These are phyloP conservation scores for Austropuccinia psidii DNA, from an alignment of 1,284 basidiomycete genomes.

Conservation along the genomic window DNA sequence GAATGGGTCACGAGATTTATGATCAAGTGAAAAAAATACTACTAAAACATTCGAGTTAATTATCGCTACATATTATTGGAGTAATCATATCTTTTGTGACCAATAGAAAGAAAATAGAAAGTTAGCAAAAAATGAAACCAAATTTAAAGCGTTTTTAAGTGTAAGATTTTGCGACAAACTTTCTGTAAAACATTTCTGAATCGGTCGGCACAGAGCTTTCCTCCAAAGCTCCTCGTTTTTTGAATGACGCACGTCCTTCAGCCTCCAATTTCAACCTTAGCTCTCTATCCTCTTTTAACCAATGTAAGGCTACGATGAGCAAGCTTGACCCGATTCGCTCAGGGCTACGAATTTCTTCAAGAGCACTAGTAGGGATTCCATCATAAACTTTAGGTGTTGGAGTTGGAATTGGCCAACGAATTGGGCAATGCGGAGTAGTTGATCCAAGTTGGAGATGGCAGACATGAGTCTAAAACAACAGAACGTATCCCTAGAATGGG, in stretches of 20 bases:
- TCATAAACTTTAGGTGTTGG: slow-evolving; percentile 35
- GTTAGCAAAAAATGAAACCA: not conserved
- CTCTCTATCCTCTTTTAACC: slow-evolving; percentile 74
- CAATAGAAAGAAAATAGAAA: not conserved
- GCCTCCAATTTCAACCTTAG: slow-evolving; percentile 56
- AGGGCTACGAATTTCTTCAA: slow-evolving; percentile 41
- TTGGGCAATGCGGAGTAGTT: slow-evolving; percentile 58
- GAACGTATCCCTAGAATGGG: no score
- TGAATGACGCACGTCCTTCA: slow-evolving; percentile 49
- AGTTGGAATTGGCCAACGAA: slow-evolving; percentile 58
- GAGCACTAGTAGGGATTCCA: slow-evolving; percentile 39
- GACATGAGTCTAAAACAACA: slow-evolving; percentile 58
- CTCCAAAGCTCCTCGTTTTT: slow-evolving; percentile 62
- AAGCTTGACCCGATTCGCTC: slow-evolving; percentile 52
- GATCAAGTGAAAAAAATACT: no score
- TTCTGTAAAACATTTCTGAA: slow-evolving; percentile 79
- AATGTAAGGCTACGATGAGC: slow-evolving; percentile 67
- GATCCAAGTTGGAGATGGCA: slow-evolving; percentile 77
- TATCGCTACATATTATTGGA: not conserved
- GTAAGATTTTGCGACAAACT: slow-evolving; percentile 52
- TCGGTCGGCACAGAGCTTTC: slow-evolving; percentile 58
- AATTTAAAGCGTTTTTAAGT: not conserved
- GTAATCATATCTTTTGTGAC: not conserved
- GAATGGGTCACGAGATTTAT: no score
- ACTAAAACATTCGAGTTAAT: no score